Percentiles rank a stretch among this genome's conserved stretches.
phyloP scores from a whole-genome alignment of 106 monocot genomes.

The Phalaenopsis aphrodite region DNA sequence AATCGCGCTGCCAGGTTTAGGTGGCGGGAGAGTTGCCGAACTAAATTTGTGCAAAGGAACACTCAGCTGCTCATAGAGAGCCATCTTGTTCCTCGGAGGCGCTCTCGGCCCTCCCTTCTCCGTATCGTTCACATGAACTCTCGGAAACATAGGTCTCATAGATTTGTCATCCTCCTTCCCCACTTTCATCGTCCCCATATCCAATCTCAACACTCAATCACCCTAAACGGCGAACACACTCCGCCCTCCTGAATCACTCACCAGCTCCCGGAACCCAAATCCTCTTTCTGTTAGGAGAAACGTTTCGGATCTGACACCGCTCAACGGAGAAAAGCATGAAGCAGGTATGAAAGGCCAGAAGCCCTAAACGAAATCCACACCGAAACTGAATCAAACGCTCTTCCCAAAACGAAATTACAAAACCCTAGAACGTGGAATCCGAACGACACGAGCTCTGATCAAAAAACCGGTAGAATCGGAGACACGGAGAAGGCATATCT shows the following conservation, averaged over 20 bases:
- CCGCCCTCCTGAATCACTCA: neutral
- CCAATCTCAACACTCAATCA: neutral
- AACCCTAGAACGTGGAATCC: neutral
- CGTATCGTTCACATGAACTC: conserved; percentile 86
- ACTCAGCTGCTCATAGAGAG: conserved; percentile 83
- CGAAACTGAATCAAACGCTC: neutral
- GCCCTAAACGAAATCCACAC: neutral
- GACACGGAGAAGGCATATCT: neutral
- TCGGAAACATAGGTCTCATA: conserved; percentile 72
- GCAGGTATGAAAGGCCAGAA: neutral
- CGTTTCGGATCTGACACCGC: neutral
- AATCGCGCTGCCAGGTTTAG: conserved; percentile 7
- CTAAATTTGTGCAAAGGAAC: conserved; percentile 71
- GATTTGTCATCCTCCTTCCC: conserved; percentile 35
- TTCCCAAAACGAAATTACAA: neutral
- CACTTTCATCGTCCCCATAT: conserved; percentile 21
- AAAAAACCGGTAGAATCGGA: neutral
- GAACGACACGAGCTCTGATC: neutral
- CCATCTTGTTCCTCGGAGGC: conserved; percentile 99
- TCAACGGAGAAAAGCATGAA: neutral
- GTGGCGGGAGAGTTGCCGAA: conserved; percentile 13
- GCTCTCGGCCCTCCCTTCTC: conserved; percentile 82
- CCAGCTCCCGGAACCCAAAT: conserved; percentile 5
- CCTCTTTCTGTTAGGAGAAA: neutral
- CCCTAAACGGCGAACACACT: neutral